phyloP scores from a whole-genome alignment of 2,329 filamentous ascomycete species.

The Neonectria coccinea region DNA sequence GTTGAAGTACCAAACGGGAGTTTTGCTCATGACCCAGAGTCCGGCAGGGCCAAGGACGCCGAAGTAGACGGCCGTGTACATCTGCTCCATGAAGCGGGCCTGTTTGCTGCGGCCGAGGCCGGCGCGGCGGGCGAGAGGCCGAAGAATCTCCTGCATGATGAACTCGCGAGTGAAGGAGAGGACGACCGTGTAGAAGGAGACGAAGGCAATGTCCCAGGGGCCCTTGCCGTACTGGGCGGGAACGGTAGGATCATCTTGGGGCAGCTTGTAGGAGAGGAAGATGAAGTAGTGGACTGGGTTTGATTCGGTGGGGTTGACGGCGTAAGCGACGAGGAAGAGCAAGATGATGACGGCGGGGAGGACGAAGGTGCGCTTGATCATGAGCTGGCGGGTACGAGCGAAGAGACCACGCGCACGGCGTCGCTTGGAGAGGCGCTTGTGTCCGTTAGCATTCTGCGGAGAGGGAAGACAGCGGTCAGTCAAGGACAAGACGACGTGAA shows the following conservation, averaged over 20 bases:
- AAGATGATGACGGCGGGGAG: constrained; percentile 76
- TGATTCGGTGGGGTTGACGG: constrained; percentile 78
- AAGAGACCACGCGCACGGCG: constrained; percentile 65
- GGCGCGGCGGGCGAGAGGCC: constrained; percentile 76
- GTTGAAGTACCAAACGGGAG: constrained; percentile 97
- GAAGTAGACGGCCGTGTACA: constrained; percentile 95
- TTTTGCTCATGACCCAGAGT: constrained; percentile 89
- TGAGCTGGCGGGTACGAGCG: constrained; percentile 63
- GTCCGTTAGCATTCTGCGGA: constrained; percentile 38
- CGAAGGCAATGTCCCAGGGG: constrained; percentile 85
- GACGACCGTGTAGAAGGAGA: constrained; percentile 88
- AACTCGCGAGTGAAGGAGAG: constrained; percentile 95
- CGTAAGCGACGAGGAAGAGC: constrained; percentile 75
- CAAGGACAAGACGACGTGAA: constrained; percentile 5
- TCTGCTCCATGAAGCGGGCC: constrained; percentile 93
- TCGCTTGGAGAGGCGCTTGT: constrained; percentile 64
- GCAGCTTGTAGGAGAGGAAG: constrained; percentile 88
- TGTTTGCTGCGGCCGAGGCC: constrained; percentile 85
- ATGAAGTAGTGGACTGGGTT: constrained; percentile 86
- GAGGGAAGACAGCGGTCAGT: constrained; percentile 24
- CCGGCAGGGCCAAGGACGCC: constrained; percentile 83
- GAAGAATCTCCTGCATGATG: constrained; percentile 90
- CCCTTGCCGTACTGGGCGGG: constrained; percentile 87
- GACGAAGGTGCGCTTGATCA: constrained; percentile 71
- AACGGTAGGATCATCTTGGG: constrained; percentile 56